Conservation (phyloP, 257 asterid genomes). For the Solanum pennellii region DNA sequence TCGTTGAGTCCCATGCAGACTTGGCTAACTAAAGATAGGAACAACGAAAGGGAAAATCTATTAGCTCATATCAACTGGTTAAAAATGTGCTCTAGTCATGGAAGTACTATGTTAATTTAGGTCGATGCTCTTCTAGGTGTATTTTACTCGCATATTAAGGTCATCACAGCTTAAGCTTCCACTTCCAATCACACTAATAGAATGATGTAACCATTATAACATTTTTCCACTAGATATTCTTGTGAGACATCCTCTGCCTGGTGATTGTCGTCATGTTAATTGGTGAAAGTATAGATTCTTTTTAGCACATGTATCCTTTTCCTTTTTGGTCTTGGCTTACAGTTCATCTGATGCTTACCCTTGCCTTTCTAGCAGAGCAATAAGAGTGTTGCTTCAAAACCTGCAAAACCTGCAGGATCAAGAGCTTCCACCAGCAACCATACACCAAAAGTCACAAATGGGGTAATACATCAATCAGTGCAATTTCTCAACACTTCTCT, state of each 20-base stretch:
- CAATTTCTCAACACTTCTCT: background rate
- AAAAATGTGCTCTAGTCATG: background rate
- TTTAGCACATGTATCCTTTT: background rate
- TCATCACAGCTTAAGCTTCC: background rate
- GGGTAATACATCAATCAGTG: conserved; percentile 27
- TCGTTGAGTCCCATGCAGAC: background rate
- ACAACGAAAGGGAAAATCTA: background rate
- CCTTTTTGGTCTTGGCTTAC: background rate
- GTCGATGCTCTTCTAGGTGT: background rate
- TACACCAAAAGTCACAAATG: conserved; percentile 34
- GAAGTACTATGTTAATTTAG: background rate
- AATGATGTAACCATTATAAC: background rate
- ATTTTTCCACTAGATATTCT: background rate
- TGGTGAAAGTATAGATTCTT: background rate
- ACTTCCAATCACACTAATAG: background rate
- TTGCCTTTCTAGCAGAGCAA: conserved; percentile 29
- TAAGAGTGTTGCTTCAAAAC: conserved; percentile 35
- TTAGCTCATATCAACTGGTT: background rate
- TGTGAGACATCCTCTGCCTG: background rate
- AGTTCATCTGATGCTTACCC: background rate
- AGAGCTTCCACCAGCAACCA: conserved; percentile 25
- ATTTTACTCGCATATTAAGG: background rate
- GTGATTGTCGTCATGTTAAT: background rate
- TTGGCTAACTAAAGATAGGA: background rate
- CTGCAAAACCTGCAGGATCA: conserved; percentile 24